Conservation (phyloP, 805 yeast species). For the Yamadazyma tumulicola region DNA sequence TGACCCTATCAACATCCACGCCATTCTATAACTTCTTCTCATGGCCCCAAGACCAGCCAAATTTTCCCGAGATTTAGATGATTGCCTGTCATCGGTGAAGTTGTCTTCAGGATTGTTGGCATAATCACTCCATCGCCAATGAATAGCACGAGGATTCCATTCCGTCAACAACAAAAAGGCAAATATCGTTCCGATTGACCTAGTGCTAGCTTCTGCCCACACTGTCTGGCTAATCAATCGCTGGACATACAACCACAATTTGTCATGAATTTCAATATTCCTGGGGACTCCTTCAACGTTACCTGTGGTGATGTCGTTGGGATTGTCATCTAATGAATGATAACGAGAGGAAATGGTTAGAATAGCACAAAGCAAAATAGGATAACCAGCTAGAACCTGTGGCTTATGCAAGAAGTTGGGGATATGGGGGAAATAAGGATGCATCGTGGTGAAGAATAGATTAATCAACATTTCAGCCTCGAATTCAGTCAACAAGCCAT, state of each 20-base stretch:
- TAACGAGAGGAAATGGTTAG: constrained; percentile 79
- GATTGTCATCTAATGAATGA: constrained; percentile 51
- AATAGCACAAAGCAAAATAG: constrained; percentile 76
- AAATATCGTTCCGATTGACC: constrained; percentile 82
- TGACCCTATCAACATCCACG: constrained; percentile 90
- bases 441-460: constrained; percentile 71
- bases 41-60: constrained; percentile 79
- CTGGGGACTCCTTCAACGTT: constrained; percentile 31
- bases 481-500: constrained; percentile 54
- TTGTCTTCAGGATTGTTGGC: constrained; percentile 58
- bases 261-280: constrained; percentile 67
- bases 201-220: constrained; percentile 90
- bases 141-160: constrained; percentile 95
- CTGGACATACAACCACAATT: constrained; percentile 83
- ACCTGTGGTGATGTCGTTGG: constrained; percentile 27
- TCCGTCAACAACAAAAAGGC: constrained; percentile 85
- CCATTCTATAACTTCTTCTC: constrained; percentile 83
- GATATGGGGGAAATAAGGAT: constrained; percentile 86
- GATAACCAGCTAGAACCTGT: constrained; percentile 67
- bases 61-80: constrained; percentile 35
- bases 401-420: constrained; percentile 71
- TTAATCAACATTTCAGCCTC: constrained; percentile 59
- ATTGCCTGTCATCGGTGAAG: background rate
- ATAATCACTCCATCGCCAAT: constrained; percentile 82
- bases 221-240: constrained; percentile 77